A percentile compares a stretch with the other conserved stretches of the same genome.
These are phyloP conservation scores for Cladosporium cucumerinum DNA, from an alignment of 2,329 filamentous ascomycete species.

Conservation along the genomic window DNA sequence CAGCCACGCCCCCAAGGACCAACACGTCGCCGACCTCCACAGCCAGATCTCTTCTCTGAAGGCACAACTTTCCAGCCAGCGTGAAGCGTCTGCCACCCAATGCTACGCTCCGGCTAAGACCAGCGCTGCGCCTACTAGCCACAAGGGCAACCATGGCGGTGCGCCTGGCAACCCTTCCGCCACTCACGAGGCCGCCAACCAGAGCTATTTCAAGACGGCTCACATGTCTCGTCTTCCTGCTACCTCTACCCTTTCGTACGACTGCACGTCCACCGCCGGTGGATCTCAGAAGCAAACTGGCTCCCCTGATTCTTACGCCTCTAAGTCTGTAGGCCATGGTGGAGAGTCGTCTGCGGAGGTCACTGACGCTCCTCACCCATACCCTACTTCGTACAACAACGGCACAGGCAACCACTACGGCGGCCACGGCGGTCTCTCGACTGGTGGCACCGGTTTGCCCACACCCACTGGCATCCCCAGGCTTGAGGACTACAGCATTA, in stretches of 20 bases:
- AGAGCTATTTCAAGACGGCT: constrained; percentile 8
- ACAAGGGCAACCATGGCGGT: constrained; percentile 8
- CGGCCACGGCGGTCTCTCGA: not conserved
- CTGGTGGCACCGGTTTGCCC: not conserved
- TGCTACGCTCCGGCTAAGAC: constrained; percentile 4
- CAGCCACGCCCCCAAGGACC: constrained; percentile 2
- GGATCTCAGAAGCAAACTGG: not conserved
- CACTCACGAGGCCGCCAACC: constrained; percentile 6
- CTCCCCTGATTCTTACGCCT: not conserved
- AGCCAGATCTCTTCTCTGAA: constrained; percentile 12
- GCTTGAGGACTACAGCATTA: constrained; percentile 3
- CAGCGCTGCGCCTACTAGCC: not conserved
- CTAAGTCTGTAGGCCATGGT: not conserved
- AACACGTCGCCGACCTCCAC: constrained; percentile 1
- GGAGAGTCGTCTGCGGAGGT: not conserved
- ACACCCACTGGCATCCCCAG: constrained; percentile 2
- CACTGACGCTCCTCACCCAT: constrained; percentile 2
- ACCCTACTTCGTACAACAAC: constrained; percentile 8
- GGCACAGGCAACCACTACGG: constrained; percentile 1
- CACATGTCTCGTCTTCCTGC: constrained; percentile 7
- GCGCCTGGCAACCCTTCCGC: constrained; percentile 11
- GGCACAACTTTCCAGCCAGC: constrained; percentile 5
- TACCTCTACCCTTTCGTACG: not conserved
- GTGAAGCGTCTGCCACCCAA: not conserved
- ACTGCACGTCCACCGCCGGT: not conserved